phyloP scores from a whole-genome alignment of 2,329 filamentous ascomycete genomes.

The Ophiocordyceps camponoti-rufipedis region DNA sequence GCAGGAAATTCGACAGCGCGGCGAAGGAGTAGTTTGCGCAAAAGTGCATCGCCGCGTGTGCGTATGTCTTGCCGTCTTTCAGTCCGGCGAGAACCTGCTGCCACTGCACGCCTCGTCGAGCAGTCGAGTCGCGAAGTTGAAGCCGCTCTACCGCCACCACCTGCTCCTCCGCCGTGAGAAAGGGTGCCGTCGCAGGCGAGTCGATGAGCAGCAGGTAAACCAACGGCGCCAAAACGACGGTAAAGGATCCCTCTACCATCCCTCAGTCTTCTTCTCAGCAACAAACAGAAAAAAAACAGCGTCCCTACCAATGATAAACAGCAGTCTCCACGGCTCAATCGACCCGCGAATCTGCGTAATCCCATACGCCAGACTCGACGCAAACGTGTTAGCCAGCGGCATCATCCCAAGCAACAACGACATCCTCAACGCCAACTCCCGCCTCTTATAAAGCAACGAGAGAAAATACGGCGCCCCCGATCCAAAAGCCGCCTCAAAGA shows the following conservation, averaged over 20 bases:
- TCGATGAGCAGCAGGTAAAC: conserved; percentile 14
- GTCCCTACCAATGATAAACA: conserved; percentile 11
- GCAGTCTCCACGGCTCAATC: conserved; percentile 11
- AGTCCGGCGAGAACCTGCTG: conserved; percentile 15
- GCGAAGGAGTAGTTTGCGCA: conserved; percentile 20
- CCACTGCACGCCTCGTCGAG: conserved; percentile 6
- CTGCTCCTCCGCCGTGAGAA: conserved; percentile 11
- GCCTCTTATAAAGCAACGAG: conserved; percentile 15
- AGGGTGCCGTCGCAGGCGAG: conserved; percentile 10
- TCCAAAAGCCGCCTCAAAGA: conserved; percentile 10
- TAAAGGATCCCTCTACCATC: conserved; percentile 9
- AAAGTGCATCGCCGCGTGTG: conserved; percentile 19
- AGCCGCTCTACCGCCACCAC: conserved; percentile 7
- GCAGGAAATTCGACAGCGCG: conserved; percentile 20
- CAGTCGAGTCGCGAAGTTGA: conserved; percentile 2
- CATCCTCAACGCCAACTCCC: conserved; percentile 12
- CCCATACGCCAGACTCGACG: conserved; percentile 14
- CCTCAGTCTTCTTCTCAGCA: background rate
- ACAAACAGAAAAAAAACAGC: background rate
- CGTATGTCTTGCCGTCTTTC: conserved; percentile 16
- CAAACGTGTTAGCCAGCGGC: conserved; percentile 15
- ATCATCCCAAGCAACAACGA: conserved; percentile 10
- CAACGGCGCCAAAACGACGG: conserved; percentile 9
- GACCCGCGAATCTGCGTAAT: conserved; percentile 10
- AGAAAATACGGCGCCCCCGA: conserved; percentile 12